Evolutionary conservation across 768 basidiomycete species (phyloP), one percentile per base, ranked within the genome.

Genomic region (Boletus eberwhitei): DNA sequence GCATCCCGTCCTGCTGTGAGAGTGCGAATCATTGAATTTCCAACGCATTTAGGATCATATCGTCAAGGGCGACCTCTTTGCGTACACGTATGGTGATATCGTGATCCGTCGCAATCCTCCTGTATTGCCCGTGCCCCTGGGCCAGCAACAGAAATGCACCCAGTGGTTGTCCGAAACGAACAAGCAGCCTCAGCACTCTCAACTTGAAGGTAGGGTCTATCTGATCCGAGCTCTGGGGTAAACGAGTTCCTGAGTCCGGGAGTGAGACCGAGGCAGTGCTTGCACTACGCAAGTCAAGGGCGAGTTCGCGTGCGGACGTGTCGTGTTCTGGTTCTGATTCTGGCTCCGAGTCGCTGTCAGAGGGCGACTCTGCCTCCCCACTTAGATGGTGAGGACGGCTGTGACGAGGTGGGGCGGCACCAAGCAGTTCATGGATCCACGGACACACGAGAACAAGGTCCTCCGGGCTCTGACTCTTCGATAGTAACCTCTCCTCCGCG

Each of bases 371-470:
- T 19, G 1, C 16, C 2, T 55, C 38, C 11, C 17, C 12, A 8
- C 9, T 22, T 3, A n/a, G 26, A 22, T 17, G 34, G 11, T 8
- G 38, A 26, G 11, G 37, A 40, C 17, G 22, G n/a, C 22, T 9
- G 3, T 22, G 26, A 40, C 11, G 24, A 35, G 4, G 14, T 4
- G 52, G 37, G 9, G 14, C 12, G 0, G 22, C 19, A 1, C 32
- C 55, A 2, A 57, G 53, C 0, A 64, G 37, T 21, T 60, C 64
- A 37, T 55, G 22, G 8, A 64, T 55, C 64, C 64, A 64, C 7
- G 58, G 60, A 29, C 54, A 64, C 5, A 47, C 60, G 16, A 65
- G 64, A 32, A 63, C 31, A 0, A 64, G 19, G 6, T 55, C 48
- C 19, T 48, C 29, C 9, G 50, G 24, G 13, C 8, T 17, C 17